Percentiles rank a stretch among this genome's conserved stretches.
Conservation (phyloP, 192 early-diverging fungal species). For the Backusella westeae region DNA sequence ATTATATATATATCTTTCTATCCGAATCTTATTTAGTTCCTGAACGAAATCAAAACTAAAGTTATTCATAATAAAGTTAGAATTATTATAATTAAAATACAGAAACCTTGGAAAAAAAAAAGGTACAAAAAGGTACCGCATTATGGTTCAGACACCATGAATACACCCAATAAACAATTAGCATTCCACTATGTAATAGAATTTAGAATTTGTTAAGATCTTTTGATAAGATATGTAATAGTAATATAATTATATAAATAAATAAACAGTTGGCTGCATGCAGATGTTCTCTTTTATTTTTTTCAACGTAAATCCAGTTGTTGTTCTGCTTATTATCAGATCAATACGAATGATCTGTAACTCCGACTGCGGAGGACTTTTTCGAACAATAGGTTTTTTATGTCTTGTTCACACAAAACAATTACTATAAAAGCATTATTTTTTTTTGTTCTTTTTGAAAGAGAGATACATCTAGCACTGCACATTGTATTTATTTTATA, state of each 20-base stretch:
- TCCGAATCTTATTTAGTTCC: not conserved
- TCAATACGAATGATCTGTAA: not conserved
- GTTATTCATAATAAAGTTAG: not conserved
- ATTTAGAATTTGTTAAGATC: not conserved
- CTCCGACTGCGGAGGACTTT: not conserved
- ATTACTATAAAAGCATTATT: not conserved
- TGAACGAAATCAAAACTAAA: not conserved
- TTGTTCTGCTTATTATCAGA: not conserved
- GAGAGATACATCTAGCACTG: not conserved
- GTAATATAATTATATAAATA: not conserved
- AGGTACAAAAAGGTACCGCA: not conserved
- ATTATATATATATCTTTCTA: not conserved
- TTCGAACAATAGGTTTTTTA: not conserved
- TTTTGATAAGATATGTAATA: not conserved
- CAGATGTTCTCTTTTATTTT: not conserved
- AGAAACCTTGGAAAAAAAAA: not conserved
- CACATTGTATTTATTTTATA: not conserved
- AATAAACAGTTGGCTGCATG: not conserved
- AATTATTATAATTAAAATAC: not conserved
- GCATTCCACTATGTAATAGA: not conserved
- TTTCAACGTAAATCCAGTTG: not conserved
- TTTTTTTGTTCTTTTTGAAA: not conserved
- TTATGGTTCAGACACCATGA: not conserved
- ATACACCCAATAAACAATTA: constrained; percentile 4
- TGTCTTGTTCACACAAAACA: not conserved